phyloP scores from a whole-genome alignment of 208 protist genomes.

The Trypanosoma rangeli region DNA sequence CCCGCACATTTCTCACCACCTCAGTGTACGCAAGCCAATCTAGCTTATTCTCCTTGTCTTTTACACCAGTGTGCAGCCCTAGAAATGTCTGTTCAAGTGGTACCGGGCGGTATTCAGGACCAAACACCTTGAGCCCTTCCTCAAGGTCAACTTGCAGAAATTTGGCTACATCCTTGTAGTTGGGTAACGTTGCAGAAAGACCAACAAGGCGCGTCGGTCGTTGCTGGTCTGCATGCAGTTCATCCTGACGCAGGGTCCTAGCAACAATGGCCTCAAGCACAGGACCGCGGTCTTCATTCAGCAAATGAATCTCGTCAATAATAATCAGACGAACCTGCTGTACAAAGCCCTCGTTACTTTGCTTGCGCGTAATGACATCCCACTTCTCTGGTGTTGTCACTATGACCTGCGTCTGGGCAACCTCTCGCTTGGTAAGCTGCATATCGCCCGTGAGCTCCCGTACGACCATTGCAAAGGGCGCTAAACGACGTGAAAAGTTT shows the following conservation, averaged over 20 bases:
- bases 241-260: constrained; percentile 94
- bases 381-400: constrained; percentile 99
- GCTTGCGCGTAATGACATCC: constrained; percentile 99
- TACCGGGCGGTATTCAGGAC: constrained; percentile 95
- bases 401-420: constrained; percentile 97
- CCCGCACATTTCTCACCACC: constrained; percentile 77
- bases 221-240: constrained; percentile 86
- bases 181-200: constrained; percentile 99
- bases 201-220: constrained; percentile 95
- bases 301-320: constrained; percentile 99
- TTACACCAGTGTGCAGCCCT: constrained; percentile 75
- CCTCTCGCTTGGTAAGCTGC: constrained; percentile 97
- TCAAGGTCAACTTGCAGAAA: constrained; percentile 95
- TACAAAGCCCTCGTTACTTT: constrained; percentile 93
- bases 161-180: constrained; percentile 98
- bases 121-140: constrained; percentile 97
- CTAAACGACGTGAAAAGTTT: constrained; percentile 94
- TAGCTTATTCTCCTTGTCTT: constrained; percentile 61
- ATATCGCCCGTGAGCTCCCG: constrained; percentile 99
- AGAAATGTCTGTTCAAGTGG: constrained; percentile 97
- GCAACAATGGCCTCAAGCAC: constrained; percentile 99
- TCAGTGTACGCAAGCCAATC: constrained; percentile 80
- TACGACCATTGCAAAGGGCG: constrained; percentile 90
- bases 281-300: constrained; percentile 98
- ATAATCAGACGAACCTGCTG: constrained; percentile 95